Evolutionary conservation across 495 filamentous ascomycete species (phyloP).

Genomic region (Terfezia claveryi): DNA sequence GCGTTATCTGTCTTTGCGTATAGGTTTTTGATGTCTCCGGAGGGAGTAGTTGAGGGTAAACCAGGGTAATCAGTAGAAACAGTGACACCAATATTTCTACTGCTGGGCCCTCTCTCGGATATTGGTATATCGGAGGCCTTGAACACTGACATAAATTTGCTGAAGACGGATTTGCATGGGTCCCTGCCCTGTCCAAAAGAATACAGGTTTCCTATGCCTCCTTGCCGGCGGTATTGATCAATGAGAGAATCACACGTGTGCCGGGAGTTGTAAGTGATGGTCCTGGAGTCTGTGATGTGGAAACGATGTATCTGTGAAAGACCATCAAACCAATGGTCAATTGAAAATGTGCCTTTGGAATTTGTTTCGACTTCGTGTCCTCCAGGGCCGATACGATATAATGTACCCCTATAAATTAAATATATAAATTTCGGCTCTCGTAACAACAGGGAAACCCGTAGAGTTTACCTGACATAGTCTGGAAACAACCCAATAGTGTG

Average conservation of each 20-base stretch:
- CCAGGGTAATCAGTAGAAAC: conserved; percentile 37
- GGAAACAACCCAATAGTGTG: conserved; percentile 29
- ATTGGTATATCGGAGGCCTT: background rate
- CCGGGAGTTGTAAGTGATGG: conserved; percentile 52
- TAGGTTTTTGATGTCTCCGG: conserved; percentile 25
- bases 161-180: conserved; percentile 45
- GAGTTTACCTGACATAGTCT: conserved; percentile 23
- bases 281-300: conserved; percentile 30
- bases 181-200: conserved; percentile 44
- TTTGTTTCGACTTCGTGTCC: conserved; percentile 33
- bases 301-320: conserved; percentile 56
- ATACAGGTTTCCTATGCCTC: conserved; percentile 22
- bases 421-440: background rate
- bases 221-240: conserved; percentile 31
- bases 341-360: conserved; percentile 30
- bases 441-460: background rate
- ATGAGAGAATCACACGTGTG: conserved; percentile 35
- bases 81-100: conserved; percentile 36
- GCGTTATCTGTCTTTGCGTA: conserved; percentile 39
- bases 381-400: conserved; percentile 56
- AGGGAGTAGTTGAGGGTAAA: conserved; percentile 11
- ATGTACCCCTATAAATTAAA: conserved; percentile 28
- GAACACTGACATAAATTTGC: conserved; percentile 33
- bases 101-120: conserved; percentile 10
- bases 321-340: conserved; percentile 64